Conservation (phyloP, 345 rosid genomes). For the Euphorbia tirucalli region DNA sequence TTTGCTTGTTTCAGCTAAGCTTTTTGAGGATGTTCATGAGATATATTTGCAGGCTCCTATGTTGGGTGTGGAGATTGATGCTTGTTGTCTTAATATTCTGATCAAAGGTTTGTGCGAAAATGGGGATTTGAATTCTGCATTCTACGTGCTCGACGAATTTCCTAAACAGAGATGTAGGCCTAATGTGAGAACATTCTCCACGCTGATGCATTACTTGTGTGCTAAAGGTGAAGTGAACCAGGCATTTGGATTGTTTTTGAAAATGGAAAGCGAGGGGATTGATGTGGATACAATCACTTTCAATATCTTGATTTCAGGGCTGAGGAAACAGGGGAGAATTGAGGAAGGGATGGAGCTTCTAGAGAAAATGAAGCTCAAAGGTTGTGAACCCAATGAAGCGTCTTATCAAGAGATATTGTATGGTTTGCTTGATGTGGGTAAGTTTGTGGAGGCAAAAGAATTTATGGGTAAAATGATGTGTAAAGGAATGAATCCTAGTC, state of each 20-base stretch:
- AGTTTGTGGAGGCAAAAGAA: conserved; percentile 53
- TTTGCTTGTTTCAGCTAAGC: conserved; percentile 64
- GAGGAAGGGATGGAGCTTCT: conserved; percentile 59
- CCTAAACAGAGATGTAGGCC: conserved; percentile 67
- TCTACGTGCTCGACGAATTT: conserved; percentile 90
- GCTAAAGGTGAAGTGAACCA: conserved; percentile 51
- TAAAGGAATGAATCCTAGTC: conserved; percentile 58
- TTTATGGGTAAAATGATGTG: conserved; percentile 56
- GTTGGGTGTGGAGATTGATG: conserved; percentile 76
- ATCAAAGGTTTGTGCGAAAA: conserved; percentile 71
- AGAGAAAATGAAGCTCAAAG: conserved; percentile 58
- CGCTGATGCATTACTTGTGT: conserved; percentile 68
- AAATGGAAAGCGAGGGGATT: conserved; percentile 70
- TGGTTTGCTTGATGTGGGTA: conserved; percentile 63
- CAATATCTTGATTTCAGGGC: conserved; percentile 82
- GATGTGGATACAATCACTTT: conserved; percentile 68
- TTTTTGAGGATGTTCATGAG: conserved; percentile 56
- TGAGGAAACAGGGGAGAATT: conserved; percentile 71
- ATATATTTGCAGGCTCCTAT: conserved; percentile 57
- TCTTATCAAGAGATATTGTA: conserved; percentile 78
- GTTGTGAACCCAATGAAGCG: conserved; percentile 68
- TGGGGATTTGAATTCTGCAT: conserved; percentile 62
- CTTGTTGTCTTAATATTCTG: conserved; percentile 76
- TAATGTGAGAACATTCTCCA: conserved; percentile 70
- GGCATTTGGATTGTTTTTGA: conserved; percentile 58